Base-by-base conservation (phyloP, 495 filamentous ascomycete genomes). In the Neurospora discreta region DNA sequence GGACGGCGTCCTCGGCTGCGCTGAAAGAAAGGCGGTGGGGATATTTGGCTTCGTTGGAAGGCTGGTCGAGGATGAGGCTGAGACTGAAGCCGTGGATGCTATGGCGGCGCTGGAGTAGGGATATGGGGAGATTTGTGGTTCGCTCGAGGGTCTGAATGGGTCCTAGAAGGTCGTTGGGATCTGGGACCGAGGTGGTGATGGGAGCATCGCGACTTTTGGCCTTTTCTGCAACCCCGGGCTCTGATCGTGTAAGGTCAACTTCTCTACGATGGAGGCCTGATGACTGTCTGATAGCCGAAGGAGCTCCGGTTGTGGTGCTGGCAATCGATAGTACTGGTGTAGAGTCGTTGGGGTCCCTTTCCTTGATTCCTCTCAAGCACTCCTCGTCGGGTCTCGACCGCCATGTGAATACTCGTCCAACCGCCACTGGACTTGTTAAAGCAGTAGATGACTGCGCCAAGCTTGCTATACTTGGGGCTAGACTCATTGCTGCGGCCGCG, bases 11-110 rank as follows among this genome's bases (percentile, higher is more conserved):
- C 79, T 96, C 93, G n/a, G 94, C 94, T 52, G 89, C 86, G 73
- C 90, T 92, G 78, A 98, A 98, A 5, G 93, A 97, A 71, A 98
- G 83, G 69, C 93, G 91, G 6, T 93, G 88, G 0, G 94, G 89
- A 86, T 89, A 96, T 70, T 86, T 86, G 18, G 85, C 84, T 60
- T 91, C 87, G 70, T 87, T 83, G 69, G 71, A 81, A 72, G 80
- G 75, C 70, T 73, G 81, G 76, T 78, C 80, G 15, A 65, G 15
- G 7, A 9, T 9, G 23, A 65, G 52, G 15, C 26, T 65, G 30
- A 26, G 52, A 15, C 2, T 65, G 7, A 30, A 33, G 26, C 3
- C 26, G 52, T 65, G 52, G 76, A 85, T 74, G 73, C 87, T 90
- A 40, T 87, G 82, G 5, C 86, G 80, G 26, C 84, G 82, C 39